phyloP scores from a whole-genome alignment of 2,329 filamentous ascomycete species.

The Nemania serpens region DNA sequence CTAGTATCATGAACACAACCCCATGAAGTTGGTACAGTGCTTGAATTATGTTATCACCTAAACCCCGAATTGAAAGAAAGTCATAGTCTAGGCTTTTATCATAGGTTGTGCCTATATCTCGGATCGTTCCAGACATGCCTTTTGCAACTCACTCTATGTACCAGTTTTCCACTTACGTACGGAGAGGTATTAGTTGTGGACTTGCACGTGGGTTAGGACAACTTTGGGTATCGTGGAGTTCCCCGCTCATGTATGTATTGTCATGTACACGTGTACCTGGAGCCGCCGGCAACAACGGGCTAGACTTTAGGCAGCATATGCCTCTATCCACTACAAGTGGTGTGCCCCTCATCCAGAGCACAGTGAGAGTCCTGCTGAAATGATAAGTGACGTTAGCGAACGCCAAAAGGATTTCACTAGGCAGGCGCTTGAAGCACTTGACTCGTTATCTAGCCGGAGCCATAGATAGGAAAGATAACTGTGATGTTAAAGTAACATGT shows the following conservation, averaged over 20 bases:
- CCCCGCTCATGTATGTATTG: neutral
- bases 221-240: no score
- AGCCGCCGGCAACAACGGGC: neutral
- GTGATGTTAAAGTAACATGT: neutral
- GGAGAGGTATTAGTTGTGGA: no score
- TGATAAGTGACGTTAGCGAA: slow-evolving; percentile 20
- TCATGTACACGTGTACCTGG: neutral
- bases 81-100: no score
- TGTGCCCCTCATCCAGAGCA: slow-evolving; percentile 12
- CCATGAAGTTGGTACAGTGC: no score
- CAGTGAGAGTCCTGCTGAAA: slow-evolving; percentile 3
- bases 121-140: no score
- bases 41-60: no score
- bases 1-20: no score
- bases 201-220: no score
- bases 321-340: slow-evolving; percentile 14
- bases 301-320: slow-evolving; percentile 2
- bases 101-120: no score
- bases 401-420: slow-evolving; percentile 14
- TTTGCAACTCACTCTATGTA: no score
- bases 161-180: no score
- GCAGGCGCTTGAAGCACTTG: neutral
- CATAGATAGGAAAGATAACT: slow-evolving; percentile 11
- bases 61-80: no score
- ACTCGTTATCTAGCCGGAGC: neutral